These are phyloP conservation scores for Rubus idaeus DNA, from an alignment of 306 rosid genomes.

Conservation along the genomic window DNA sequence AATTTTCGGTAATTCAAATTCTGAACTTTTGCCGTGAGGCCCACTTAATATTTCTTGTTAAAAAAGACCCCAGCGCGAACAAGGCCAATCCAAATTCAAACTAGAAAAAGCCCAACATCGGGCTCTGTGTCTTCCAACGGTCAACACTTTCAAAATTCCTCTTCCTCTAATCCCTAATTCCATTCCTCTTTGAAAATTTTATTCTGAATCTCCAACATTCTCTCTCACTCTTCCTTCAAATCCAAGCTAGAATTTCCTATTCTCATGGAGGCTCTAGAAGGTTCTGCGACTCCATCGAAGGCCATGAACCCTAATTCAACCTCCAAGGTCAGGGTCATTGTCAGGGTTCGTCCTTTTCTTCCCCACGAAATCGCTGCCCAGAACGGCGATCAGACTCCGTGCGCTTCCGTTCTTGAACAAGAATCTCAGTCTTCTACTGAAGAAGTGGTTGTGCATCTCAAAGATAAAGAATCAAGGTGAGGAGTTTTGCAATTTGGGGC, in stretches of 20 bases:
- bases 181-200: background rate
- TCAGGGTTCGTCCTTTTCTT: slow-evolving; percentile 88
- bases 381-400: slow-evolving; percentile 36
- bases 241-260: background rate
- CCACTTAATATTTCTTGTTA: background rate
- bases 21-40: background rate
- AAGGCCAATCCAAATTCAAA: slow-evolving; percentile 32
- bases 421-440: slow-evolving; percentile 27
- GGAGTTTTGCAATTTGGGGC: background rate
- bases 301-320: slow-evolving; percentile 31
- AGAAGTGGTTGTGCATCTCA: slow-evolving; percentile 65
- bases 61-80: background rate
- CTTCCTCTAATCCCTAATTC: background rate
- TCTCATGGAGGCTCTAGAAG: slow-evolving; percentile 30
- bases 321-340: slow-evolving; percentile 74
- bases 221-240: slow-evolving; percentile 13
- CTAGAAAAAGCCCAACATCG: slow-evolving; percentile 1
- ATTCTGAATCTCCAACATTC: slow-evolving; percentile 1
- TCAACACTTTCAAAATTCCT: slow-evolving; percentile 28
- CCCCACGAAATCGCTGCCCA: slow-evolving; percentile 39
- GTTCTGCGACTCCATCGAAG: slow-evolving; percentile 33
- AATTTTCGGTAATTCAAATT: background rate
- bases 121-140: slow-evolving; percentile 35
- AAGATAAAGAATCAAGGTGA: slow-evolving; percentile 78
- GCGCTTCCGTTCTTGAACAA: slow-evolving; percentile 53